A percentile compares a stretch with the other conserved stretches of the same genome.
phyloP scores from a whole-genome alignment of 176 grass and related monocot species.

The Themeda triandra region DNA sequence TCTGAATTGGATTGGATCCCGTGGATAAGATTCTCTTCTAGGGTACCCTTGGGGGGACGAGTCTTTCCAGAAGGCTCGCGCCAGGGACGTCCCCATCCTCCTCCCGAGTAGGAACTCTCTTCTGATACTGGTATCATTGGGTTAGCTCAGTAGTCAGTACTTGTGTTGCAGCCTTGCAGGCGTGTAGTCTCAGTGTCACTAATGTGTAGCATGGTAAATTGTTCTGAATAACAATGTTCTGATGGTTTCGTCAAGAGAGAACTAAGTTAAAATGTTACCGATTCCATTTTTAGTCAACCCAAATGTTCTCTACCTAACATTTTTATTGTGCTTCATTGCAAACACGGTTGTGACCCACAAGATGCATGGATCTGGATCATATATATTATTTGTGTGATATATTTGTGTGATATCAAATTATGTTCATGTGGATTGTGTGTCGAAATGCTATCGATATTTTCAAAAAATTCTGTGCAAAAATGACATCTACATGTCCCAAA shows the following conservation, averaged over 20 bases:
- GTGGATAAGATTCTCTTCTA: no score
- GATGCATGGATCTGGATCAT: conserved; percentile 31
- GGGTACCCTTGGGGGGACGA: conserved; percentile 98
- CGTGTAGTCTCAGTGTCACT: neutral
- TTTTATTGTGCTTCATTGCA: conserved; percentile 9
- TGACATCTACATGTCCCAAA: no score
- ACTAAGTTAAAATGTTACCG: neutral
- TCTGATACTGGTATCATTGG: neutral
- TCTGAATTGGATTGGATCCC: no score
- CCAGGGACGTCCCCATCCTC: conserved; percentile 77
- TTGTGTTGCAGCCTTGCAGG: no score
- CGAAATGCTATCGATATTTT: no score
- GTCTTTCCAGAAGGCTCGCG: conserved; percentile 86
- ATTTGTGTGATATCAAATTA: no score
- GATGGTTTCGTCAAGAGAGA: neutral
- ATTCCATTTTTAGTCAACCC: neutral
- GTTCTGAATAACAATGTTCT: neutral
- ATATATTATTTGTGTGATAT: no score
- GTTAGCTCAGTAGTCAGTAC: no score
- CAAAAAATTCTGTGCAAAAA: no score
- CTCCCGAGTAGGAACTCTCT: conserved; percentile 57
- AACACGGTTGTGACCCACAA: conserved; percentile 30
- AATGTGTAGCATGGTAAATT: neutral
- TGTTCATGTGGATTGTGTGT: no score
- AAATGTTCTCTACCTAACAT: conserved; percentile 10